phyloP scores from a whole-genome alignment of 2,329 filamentous ascomycete species.

The Trichoderma sp. region DNA sequence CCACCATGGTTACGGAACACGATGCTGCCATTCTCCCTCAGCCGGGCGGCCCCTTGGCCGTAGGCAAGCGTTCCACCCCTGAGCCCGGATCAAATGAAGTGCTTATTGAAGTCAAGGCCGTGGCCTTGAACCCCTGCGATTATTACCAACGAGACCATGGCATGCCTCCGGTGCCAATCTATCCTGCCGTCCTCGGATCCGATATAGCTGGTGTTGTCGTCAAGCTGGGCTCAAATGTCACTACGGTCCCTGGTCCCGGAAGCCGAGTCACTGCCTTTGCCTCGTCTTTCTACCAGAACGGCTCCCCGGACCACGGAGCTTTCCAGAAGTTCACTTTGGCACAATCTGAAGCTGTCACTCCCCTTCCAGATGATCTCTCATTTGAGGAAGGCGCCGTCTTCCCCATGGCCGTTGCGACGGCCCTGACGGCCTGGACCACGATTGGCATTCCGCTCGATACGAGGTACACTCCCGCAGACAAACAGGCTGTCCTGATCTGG shows the following conservation, averaged over 20 bases:
- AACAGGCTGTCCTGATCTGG: background rate
- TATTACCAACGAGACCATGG: background rate
- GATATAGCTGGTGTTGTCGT: background rate
- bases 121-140: background rate
- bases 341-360: background rate
- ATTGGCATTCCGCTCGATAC: background rate
- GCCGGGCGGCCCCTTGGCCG: background rate
- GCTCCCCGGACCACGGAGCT: background rate
- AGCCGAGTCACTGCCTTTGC: background rate
- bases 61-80: background rate
- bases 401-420: background rate
- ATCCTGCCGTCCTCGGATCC: background rate
- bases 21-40: background rate
- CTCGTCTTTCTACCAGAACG: background rate
- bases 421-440: background rate
- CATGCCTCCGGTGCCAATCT: background rate
- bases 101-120: background rate
- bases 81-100: background rate
- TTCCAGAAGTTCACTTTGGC: background rate
- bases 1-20: background rate
- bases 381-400: background rate
- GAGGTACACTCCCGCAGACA: background rate
- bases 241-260: background rate
- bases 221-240: background rate
- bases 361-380: background rate